Percentiles rank a stretch among this genome's conserved stretches.
Conservation (phyloP, 495 filamentous ascomycete genomes). For the Barbatosphaeria neglecta region DNA sequence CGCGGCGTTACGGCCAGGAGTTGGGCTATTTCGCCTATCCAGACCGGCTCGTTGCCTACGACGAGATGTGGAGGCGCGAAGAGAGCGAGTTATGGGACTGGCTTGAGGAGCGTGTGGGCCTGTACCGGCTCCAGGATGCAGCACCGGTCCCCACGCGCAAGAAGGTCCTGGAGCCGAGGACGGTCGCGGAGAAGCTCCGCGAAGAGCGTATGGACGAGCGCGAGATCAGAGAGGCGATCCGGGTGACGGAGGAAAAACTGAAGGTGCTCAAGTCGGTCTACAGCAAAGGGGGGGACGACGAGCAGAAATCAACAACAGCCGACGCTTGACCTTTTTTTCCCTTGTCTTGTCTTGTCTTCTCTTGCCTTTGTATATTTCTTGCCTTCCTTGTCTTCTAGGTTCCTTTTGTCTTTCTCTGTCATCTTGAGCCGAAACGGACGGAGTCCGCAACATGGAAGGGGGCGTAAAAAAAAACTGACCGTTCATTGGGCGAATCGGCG, state of each 20-base stretch:
- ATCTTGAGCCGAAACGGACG: no score
- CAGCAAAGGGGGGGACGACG: constrained; percentile 28
- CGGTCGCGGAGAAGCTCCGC: constrained; percentile 42
- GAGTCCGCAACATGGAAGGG: no score
- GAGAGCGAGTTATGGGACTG: constrained; percentile 92
- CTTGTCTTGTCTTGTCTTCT: no score
- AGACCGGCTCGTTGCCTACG: constrained; percentile 72
- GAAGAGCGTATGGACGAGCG: constrained; percentile 67
- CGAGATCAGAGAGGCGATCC: constrained; percentile 75
- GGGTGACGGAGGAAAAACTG: constrained; percentile 72
- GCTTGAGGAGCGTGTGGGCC: constrained; percentile 78
- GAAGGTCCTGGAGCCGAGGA: constrained; percentile 30
- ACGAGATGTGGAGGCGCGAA: constrained; percentile 84
- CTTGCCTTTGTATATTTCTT: no score
- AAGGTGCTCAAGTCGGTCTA: constrained; percentile 62
- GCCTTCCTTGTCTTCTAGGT: no score
- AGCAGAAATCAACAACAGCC: constrained; percentile 12
- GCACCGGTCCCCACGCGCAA: constrained; percentile 25
- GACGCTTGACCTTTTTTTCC: no score
- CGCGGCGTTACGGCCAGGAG: constrained; percentile 19
- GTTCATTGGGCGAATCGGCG: no score
- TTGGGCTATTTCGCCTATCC: constrained; percentile 35
- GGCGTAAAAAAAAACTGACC: no score
- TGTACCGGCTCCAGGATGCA: constrained; percentile 48
- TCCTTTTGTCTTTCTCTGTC: no score